A percentile compares a stretch with the other conserved stretches of the same genome.
These are phyloP conservation scores for Phylloporus sp. DNA, from an alignment of 768 basidiomycete species.

Conservation along the genomic window DNA sequence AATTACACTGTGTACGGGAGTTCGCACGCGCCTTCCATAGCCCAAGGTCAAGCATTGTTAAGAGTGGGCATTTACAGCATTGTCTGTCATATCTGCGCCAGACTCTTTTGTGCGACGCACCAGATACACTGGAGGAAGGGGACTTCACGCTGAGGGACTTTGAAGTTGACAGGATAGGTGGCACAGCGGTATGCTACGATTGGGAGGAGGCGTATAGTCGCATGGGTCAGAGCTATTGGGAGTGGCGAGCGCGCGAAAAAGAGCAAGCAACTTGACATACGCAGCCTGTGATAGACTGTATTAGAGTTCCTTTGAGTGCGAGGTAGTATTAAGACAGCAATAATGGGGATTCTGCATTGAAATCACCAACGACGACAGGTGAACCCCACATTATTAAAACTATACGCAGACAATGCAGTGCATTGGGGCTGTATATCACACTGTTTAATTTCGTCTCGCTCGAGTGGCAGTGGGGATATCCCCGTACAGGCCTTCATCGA, in stretches of 20 bases:
- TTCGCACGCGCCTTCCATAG: conserved; percentile 6
- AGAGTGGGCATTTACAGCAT: conserved; percentile 28
- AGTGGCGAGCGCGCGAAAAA: neutral
- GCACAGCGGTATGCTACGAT: conserved; percentile 20
- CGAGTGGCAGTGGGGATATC: too few relatives aligned
- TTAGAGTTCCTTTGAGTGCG: too few relatives aligned
- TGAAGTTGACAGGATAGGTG: conserved; percentile 19
- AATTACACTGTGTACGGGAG: conserved; percentile 8
- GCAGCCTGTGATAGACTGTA: too few relatives aligned
- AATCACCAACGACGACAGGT: too few relatives aligned
- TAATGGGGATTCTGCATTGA: too few relatives aligned
- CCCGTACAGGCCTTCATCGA: too few relatives aligned
- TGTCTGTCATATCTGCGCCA: conserved; percentile 39
- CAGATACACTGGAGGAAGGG: conserved; percentile 31
- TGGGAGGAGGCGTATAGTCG: conserved; percentile 17
- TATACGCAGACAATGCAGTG: too few relatives aligned
- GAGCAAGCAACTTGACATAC: neutral
- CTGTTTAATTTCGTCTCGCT: too few relatives aligned
- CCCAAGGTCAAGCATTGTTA: neutral
- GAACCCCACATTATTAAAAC: too few relatives aligned
- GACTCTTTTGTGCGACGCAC: conserved; percentile 33
- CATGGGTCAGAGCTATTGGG: conserved; percentile 9
- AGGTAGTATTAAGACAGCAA: too few relatives aligned
- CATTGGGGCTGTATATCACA: too few relatives aligned
- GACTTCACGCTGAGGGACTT: conserved; percentile 31